These are phyloP conservation scores for Tylopilus subfusipes DNA, from an alignment of 768 basidiomycete species.

Conservation along the genomic window DNA sequence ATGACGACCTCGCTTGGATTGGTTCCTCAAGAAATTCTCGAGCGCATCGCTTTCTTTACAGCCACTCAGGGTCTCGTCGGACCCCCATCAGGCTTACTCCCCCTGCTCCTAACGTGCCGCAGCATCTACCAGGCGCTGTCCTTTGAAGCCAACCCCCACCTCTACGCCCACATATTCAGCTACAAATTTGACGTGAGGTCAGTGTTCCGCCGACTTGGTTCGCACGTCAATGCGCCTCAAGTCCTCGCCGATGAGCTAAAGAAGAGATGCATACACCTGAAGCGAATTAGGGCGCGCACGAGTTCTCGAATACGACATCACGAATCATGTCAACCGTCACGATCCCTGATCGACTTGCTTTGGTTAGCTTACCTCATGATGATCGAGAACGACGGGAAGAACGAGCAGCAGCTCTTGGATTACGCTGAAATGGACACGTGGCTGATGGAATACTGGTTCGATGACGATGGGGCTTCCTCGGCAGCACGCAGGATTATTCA, in stretches of 20 bases:
- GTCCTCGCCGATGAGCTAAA: constrained; percentile 61
- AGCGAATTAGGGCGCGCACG: constrained; percentile 47
- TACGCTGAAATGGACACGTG: constrained; percentile 62
- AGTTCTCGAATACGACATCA: constrained; percentile 16
- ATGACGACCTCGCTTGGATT: constrained; percentile 37
- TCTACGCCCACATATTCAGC: constrained; percentile 70
- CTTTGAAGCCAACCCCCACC: constrained; percentile 51
- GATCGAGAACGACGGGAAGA: constrained; percentile 77
- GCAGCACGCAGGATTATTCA: constrained; percentile 40
- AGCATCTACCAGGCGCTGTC: constrained; percentile 49
- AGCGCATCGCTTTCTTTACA: constrained; percentile 69
- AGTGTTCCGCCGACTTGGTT: constrained; percentile 47
- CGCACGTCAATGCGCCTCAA: constrained; percentile 36
- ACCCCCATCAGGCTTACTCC: constrained; percentile 56
- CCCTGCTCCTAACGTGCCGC: constrained; percentile 52
- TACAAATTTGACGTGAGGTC: constrained; percentile 62
- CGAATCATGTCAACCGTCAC: constrained; percentile 22
- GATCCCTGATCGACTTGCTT: constrained; percentile 41
- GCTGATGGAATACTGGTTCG: constrained; percentile 68
- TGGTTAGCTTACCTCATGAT: constrained; percentile 74
- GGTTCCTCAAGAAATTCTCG: constrained; percentile 75
- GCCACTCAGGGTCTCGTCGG: constrained; percentile 52
- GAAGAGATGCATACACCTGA: constrained; percentile 56
- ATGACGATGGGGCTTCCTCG: constrained; percentile 52
- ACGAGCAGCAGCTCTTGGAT: constrained; percentile 64